Evolutionary conservation across 768 basidiomycete species (phyloP), one percentile per base, ranked within the genome.

Genomic region (Pleurotus cornucopiae): DNA sequence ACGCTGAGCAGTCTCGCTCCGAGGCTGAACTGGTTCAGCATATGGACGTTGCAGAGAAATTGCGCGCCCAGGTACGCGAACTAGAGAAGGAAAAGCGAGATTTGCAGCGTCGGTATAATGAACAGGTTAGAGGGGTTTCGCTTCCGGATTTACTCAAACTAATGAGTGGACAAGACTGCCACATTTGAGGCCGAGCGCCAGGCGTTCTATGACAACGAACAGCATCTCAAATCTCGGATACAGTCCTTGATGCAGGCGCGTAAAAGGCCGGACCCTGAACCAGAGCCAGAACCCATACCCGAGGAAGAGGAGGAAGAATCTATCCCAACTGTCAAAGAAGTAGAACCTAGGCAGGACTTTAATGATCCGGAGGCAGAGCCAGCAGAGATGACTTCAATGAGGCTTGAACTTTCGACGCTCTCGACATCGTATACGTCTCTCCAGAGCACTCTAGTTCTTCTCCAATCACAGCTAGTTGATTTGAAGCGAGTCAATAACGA

Each of bases 161-260:
- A 56, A 59, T 60, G 56, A 60, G 57, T 57, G 56, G 45, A 54
- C 49, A 48, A 95, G 92, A 86, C 86, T n/a, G 75, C 83, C 14
- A 88, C 89, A 2, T 95, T 94, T 66, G 94, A 96, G 65, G 89
- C 91, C 6, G 94, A 96, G 70, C 87, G 94, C 34, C 91, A 94
- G 67, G 81, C 91, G 13, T 90, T 94, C 69, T 93, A 93, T 65
- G 93, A 95, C 70, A 93, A 91, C 64, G 93, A 96, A 64, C 89
- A 94, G 66, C 92, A 94, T 69, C 85, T 94, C 61, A 94, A 93
- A 71, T 89, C 89, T 45, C 89, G 91, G 58, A 93, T 95, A 51
- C 86, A 89, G 65, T 89, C 88, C 6, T 81, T 94, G 39, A 75
- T 81, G 5, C 83, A 90, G 59, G 77, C 81, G 44, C 82, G 85